Evolutionary conservation across 2,329 filamentous ascomycete species (phyloP), one percentile per base, ranked within the genome.

Genomic region (Zymoseptoria brevis): DNA sequence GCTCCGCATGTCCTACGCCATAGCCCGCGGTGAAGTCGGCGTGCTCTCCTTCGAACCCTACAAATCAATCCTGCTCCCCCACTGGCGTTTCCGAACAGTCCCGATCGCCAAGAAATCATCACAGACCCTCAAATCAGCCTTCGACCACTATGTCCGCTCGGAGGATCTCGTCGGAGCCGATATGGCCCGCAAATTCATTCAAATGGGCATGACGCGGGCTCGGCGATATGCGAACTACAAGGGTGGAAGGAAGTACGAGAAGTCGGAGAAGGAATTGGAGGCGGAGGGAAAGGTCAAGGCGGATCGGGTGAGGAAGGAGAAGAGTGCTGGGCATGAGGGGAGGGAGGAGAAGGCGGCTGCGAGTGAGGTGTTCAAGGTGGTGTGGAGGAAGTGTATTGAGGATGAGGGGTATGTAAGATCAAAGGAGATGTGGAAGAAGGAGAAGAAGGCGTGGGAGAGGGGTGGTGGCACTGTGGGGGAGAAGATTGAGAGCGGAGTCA

Each of bases 131-230:
- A 81, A 77, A 70, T 57, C 64, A 0, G 75, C 78, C 2, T 87
- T 86, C 64, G 67, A 79, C 13, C 72, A 74, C 8, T 86, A 83
- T 65, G 74, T 80, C n/a, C 66, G 68, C 1, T 65, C 75, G 6
- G 73, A 72, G 3, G 83, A 86, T 68, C 84, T 87, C 58, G 81
- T 86, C 0, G 84, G 84, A 9, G 84, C 84, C 75, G 84, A 87
- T 58, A 86, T 86, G 83, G 72, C 77, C 19, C 74, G 83, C 24
- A 87, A 86, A 66, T 87, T 85, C 64, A 76, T 86, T 6, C 83
- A 86, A 69, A 87, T 86, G 84, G 77, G 83, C 1, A 85, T 85
- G 81, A 86, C 83, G 19, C 71, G 84, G 16, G 79, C 83, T 1
- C 82, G 60, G 50, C 57, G 65, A 52, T 66, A 65, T 54, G 65